Percentiles rank a stretch among this genome's conserved stretches.
These are phyloP conservation scores for Immersiporthe knoxdaviesiana DNA, from an alignment of 2,329 filamentous ascomycete genomes.

Conservation along the genomic window DNA sequence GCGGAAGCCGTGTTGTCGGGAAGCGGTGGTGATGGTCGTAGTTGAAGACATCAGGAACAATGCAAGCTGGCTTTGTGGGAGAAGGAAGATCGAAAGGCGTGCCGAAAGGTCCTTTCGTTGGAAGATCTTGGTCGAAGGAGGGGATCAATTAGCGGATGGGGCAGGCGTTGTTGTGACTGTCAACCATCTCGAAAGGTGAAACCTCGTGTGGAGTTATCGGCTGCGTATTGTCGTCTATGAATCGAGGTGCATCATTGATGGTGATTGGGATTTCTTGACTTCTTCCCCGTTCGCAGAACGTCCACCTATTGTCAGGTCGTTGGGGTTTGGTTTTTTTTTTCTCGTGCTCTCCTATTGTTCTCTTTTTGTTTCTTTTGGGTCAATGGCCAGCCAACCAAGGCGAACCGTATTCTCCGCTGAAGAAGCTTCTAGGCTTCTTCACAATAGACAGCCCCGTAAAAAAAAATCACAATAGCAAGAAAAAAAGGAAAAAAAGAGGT, in stretches of 20 bases:
- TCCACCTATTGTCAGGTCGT: background rate
- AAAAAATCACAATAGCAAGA: conserved; percentile 4
- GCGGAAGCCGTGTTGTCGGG: conserved; percentile 25
- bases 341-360: conserved; percentile 21
- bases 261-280: background rate
- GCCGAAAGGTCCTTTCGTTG: conserved; percentile 4
- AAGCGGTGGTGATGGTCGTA: conserved; percentile 21
- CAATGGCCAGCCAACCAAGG: conserved; percentile 24
- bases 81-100: background rate
- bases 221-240: conserved; percentile 20
- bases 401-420: conserved; percentile 11
- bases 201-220: background rate
- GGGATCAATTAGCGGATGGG: conserved; percentile 1
- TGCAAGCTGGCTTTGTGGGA: conserved; percentile 5
- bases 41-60: conserved; percentile 26
- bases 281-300: conserved; percentile 1
- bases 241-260: conserved; percentile 18
- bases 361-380: conserved; percentile 10
- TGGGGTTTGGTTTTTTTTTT: background rate
- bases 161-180: background rate
- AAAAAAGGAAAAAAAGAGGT: too few species aligned
- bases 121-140: background rate
- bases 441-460: conserved; percentile 1
- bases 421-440: conserved; percentile 15
- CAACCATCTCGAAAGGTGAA: conserved; percentile 14